Percentiles rank a stretch among this genome's conserved stretches.
phyloP scores from a whole-genome alignment of 305 asterid genomes.

The Petunia hybrid region DNA sequence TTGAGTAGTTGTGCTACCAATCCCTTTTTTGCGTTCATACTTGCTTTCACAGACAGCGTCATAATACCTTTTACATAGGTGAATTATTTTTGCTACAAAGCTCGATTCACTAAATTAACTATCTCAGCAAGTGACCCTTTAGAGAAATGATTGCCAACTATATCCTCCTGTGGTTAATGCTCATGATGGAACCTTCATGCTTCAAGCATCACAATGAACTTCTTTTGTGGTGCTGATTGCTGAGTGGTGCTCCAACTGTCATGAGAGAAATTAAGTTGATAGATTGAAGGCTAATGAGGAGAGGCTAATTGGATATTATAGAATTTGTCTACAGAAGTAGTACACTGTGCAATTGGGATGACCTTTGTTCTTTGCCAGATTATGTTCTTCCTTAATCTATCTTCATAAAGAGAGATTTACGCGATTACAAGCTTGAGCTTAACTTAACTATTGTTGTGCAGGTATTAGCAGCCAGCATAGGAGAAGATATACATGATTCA shows the following conservation, averaged over 20 bases:
- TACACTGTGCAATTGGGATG: neutral
- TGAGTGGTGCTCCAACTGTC: neutral
- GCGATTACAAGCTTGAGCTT: neutral
- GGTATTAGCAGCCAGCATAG: conserved; percentile 19
- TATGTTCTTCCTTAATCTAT: neutral
- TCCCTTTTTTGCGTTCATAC: neutral
- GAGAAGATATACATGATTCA: conserved; percentile 23
- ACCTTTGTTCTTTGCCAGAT: conserved; percentile 9
- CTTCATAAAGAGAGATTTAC: conserved; percentile 3
- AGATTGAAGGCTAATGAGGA: neutral
- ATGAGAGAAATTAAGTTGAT: neutral
- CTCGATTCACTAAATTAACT: conserved; percentile 22
- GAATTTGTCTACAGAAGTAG: conserved; percentile 23
- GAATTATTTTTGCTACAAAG: neutral
- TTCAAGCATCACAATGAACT: conserved; percentile 1
- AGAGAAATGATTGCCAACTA: conserved; percentile 25
- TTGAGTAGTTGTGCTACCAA: neutral
- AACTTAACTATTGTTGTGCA: neutral
- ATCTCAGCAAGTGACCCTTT: conserved; percentile 6
- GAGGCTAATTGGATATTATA: neutral
- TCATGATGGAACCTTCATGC: conserved; percentile 19
- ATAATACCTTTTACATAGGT: neutral
- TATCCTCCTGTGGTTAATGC: neutral
- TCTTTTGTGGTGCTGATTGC: neutral
- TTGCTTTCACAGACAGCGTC: neutral